Evolutionary conservation across 1,284 basidiomycete species (phyloP), one percentile per base, ranked within the genome.

Genomic region (Hymenochaete sp.): DNA sequence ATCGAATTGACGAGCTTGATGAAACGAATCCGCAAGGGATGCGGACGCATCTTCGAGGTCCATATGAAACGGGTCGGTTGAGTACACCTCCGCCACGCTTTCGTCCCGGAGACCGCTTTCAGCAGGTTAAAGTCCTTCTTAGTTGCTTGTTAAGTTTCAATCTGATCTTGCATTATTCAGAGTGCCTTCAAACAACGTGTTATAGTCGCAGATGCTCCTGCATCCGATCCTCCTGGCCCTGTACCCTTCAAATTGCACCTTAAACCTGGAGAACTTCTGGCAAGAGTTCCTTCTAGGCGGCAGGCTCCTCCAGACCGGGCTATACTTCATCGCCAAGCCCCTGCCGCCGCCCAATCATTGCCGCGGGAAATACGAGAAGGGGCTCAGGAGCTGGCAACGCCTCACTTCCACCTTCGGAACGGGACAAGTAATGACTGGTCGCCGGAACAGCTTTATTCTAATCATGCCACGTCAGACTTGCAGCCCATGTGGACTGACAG

Each of bases 1-100:
- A 85, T 61, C 69, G 70, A 22, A 80, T 86, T 50, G 82, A 86
- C 55, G 79, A 84, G 58, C 60, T 86, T 31, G 83, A 87, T 55
- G 80, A 83, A 57, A 73, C 73, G 10, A 79, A 76, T 57, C 79
- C 81, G 3, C 67, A 77, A 45, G 82, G 81, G 3, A 50, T 69
- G 13, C 60, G 67, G 11, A 63, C 79, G 52, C 82, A 85, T 57
- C 79, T 84, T 52, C 66, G 65, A 36, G 76, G 82, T 0, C 82
- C 80, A 18, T 86, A 85, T 55, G 80, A 87, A 54, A 76, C 44
- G 19, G 37, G 36, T 18, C 41, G 49, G n/a, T 19, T 41, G 10
- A 38, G 22, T 14, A 44, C 49, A 14, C 45, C 45, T 10, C 49
- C 42, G 19, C 7, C 10, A 16, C 48, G 44, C 11, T 14, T 13